Conservation (phyloP, 2,329 filamentous ascomycete species). For the Aspergillus phoenicis region DNA sequence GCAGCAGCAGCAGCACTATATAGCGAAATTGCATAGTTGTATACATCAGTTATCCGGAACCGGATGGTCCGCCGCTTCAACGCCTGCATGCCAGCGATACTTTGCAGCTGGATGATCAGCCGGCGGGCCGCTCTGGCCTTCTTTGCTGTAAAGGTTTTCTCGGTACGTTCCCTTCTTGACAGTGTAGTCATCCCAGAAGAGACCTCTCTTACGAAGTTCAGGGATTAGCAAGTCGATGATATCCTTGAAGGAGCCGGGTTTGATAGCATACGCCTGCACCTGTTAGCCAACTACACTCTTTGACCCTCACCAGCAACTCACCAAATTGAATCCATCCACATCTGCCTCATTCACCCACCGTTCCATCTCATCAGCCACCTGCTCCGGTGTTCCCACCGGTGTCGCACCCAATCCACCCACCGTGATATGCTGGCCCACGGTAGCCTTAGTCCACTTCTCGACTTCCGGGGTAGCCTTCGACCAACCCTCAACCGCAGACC, state of each 20-base stretch:
- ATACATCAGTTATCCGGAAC: constrained; percentile 25
- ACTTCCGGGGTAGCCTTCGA: constrained; percentile 60
- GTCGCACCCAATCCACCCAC: constrained; percentile 69
- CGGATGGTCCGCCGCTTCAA: constrained; percentile 32
- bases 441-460: constrained; percentile 72
- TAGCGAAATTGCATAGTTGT: accelerated
- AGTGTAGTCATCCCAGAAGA: constrained; percentile 44
- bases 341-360: constrained; percentile 69
- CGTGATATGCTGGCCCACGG: constrained; percentile 67
- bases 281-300: constrained; percentile 22
- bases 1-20: accelerated
- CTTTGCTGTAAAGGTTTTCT: constrained; percentile 40
- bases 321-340: constrained; percentile 75
- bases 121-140: constrained; percentile 37
- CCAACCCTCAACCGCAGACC: constrained; percentile 55
- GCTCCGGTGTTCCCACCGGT: constrained; percentile 64
- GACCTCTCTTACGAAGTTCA: constrained; percentile 61
- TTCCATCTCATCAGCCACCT: constrained; percentile 69
- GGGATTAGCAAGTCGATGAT: constrained; percentile 67
- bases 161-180: constrained; percentile 42
- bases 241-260: constrained; percentile 68
- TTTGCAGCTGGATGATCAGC: constrained; percentile 41
- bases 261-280: constrained; percentile 62
- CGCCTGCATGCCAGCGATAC: constrained; percentile 43
- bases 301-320: constrained; percentile 38